These are phyloP conservation scores for Fusarium ramigenum DNA, from an alignment of 2,329 filamentous ascomycete genomes.

Conservation along the genomic window DNA sequence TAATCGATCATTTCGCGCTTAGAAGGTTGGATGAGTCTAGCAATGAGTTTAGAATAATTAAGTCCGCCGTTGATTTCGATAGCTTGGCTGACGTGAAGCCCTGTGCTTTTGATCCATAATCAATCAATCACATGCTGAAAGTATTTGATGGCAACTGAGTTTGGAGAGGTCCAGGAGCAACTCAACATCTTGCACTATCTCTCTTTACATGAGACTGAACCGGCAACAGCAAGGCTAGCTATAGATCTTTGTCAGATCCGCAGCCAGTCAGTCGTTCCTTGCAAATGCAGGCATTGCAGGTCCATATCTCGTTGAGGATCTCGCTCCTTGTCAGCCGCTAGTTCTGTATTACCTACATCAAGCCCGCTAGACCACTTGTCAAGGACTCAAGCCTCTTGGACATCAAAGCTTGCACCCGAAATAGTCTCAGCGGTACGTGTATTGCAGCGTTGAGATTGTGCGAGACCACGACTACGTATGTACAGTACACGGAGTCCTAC, in stretches of 20 bases:
- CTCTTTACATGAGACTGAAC: constrained; percentile 4
- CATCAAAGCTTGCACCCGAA: constrained; percentile 19
- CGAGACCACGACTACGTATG: neutral
- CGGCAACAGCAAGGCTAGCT: neutral
- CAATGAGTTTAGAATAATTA: constrained; percentile 3
- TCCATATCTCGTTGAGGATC: constrained; percentile 8
- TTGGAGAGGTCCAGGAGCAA: neutral
- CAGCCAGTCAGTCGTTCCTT: constrained; percentile 17
- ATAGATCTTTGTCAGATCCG: constrained; percentile 36
- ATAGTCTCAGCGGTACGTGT: constrained; percentile 31
- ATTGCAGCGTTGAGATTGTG: constrained; percentile 4
- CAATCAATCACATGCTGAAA: neutral
- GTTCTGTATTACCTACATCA: constrained; percentile 8
- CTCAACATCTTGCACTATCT: neutral
- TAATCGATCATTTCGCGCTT: constrained; percentile 27
- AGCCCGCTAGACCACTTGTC: constrained; percentile 13
- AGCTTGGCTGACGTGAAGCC: constrained; percentile 2
- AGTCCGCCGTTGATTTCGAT: neutral
- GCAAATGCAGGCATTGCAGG: constrained; percentile 16
- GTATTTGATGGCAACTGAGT: neutral
- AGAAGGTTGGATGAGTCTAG: constrained; percentile 16
- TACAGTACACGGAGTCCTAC: constrained; percentile 1
- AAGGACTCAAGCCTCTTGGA: constrained; percentile 21
- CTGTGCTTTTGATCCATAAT: constrained; percentile 6
- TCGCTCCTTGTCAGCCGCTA: constrained; percentile 25